Evolutionary conservation across 768 basidiomycete genomes (phyloP), one percentile per base, ranked within the genome.

Genomic region (Tulasnella sp.): DNA sequence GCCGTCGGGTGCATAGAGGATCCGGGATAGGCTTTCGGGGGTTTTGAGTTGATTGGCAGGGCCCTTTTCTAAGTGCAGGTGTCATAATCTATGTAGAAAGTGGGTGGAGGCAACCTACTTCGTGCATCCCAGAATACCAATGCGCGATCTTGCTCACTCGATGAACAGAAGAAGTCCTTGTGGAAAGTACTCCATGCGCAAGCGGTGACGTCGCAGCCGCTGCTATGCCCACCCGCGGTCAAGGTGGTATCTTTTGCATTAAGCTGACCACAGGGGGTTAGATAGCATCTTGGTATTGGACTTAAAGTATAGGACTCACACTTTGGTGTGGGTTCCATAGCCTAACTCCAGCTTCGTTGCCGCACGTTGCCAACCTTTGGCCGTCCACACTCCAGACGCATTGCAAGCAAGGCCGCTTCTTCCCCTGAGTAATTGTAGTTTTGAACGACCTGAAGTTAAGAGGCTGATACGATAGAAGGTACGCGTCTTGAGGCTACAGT

Each of bases 171-270:
- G n/a, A 63, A 63, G 35, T 72, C 71, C 52, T 52, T 52, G 40
- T 72, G 71, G 36, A 65, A 65, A 16, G 71, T 32, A 65, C 71
- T 72, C 71, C 71, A 72, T n/a, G 71, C 71, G 22, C 63, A 62
- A 7, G 71, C 35, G 3, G 71, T 72, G 35, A 59, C 71, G 26
- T 39, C 62, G 14, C 52, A 39, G 26, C 39, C 52, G 7, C 52
- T 59, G 4, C 22, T 65, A 47, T 72, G 71, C 59, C 52, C 59
- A 40, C 52, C 62, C 16, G 36, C 34, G 14, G 63, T 63, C 26
- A 47, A 37, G 32, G 63, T 72, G 1, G 52, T 63, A 29, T 72
- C 39, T 36, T 72, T 62, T 2, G 71, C 36, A 72, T 26, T n/a
- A 26, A 63, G 32, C 71, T 72, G 19, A 35, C 19, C 5, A 19